Base-by-base conservation (phyloP, 129 eudicot species). In the Arctium lappa region DNA sequence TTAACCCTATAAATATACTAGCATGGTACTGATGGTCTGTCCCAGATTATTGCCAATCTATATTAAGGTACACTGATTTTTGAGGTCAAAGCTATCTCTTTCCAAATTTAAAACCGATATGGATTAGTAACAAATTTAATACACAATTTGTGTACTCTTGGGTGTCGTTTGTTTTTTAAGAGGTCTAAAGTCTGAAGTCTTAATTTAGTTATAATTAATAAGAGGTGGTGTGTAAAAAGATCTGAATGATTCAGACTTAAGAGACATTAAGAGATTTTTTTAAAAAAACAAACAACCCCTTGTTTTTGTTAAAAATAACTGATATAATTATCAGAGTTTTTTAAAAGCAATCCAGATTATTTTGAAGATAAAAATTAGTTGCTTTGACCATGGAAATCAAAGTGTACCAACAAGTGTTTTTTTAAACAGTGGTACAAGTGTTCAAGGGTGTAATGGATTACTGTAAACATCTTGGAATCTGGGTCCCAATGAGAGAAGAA, bases 401-500 rank as follows among this genome's bases (percentile, higher is more conserved):
- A 53, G 27, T 60, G 68, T 56, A 56, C 66, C 66, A 16, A 56
- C 66, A 4, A 56, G 65, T 53, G 27, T 15, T 53, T 60, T n/a
- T 56, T 16, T 16, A 0, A 16, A 46, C 18, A 56, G 66, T 56
- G 27, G 11, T 60, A 16, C 68, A 60, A 16, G 29, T 4, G 29
- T n/a, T 16, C 66, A 60, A 60, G 29, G 68, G 29, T n/a, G 30
- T 60, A 60, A 60, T n/a, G 29, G 9, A 73, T 42, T 79, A 94
- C 98, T 76, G 99, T 95, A 81, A 95, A 95, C 99, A 93, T 95
- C 83, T 95, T 95, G 53, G 98, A 93, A 91, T 95, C 99, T 44
- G 98, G 98, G 34, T 95, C 99, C 99, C 99, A 95, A 77, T 95
- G 99, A 46, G 98, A 91, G 89, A 95, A 93, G 87, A 95, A 93